Conservation (phyloP, 179 eudicot genomes). For the Sideroxylon spinosum region DNA sequence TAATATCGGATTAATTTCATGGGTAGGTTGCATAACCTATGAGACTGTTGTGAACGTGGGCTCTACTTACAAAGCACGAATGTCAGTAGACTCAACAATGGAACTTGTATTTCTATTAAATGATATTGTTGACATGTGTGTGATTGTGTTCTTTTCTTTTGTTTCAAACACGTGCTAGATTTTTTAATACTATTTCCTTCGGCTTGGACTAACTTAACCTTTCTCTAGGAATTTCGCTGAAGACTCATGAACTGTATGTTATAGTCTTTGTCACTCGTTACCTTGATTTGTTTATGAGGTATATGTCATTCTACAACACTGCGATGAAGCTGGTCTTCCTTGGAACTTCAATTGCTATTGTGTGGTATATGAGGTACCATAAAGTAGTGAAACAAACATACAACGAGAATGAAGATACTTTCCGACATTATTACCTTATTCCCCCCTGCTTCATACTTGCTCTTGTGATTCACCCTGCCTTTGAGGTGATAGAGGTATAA, state of each 20-base stretch:
- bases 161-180: background rate
- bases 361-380: constrained; percentile 46
- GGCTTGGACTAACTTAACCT: background rate
- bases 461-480: constrained; percentile 40
- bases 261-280: constrained; percentile 36
- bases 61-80: background rate
- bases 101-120: background rate
- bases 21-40: background rate
- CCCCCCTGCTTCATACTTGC: constrained; percentile 45
- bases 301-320: constrained; percentile 34
- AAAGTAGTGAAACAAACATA: constrained; percentile 55
- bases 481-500: constrained; percentile 38
- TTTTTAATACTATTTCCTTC: background rate
- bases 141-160: background rate
- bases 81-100: background rate
- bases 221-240: constrained; percentile 36
- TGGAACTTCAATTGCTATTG: constrained; percentile 33
- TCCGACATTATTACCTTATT: constrained; percentile 40
- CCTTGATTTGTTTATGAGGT: constrained; percentile 32
- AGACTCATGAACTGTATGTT: constrained; percentile 40
- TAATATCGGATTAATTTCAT: background rate
- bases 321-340: constrained; percentile 37
- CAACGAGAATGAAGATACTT: constrained; percentile 47
- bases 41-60: background rate
- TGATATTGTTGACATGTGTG: background rate